phyloP scores from a whole-genome alignment of 164 flowering plant genomes.

The Sextonia rubra region DNA sequence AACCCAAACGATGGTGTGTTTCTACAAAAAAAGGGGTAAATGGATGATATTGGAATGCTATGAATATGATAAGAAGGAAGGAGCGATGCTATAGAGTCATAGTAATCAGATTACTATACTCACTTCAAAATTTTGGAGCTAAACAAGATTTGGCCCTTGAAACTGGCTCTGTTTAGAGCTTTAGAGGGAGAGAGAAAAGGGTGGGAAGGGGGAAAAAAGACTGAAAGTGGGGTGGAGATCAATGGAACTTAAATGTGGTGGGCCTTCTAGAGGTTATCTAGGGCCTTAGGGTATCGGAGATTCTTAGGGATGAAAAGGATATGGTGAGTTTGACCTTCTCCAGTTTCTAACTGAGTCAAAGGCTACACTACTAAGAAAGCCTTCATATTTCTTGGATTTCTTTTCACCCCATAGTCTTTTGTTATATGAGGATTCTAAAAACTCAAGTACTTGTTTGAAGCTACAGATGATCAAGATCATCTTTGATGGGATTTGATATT shows the following conservation, averaged over 20 bases:
- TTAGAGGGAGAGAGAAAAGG: neutral
- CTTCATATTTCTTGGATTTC: neutral
- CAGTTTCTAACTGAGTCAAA: neutral
- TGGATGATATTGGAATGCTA: too few relatives aligned
- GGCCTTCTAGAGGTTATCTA: neutral
- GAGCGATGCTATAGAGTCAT: too few relatives aligned
- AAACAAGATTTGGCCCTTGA: neutral
- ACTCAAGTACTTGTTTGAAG: neutral
- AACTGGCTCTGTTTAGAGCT: neutral
- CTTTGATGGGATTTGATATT: neutral
- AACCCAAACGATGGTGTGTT: neutral
- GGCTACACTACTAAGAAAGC: neutral
- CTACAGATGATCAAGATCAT: neutral
- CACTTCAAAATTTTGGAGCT: neutral
- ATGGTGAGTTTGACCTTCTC: neutral
- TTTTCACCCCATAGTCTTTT: neutral
- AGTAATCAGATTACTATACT: neutral
- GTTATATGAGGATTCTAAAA: neutral
- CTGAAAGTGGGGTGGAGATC: neutral
- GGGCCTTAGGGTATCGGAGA: neutral
- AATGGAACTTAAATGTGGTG: neutral
- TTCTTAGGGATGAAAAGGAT: neutral
- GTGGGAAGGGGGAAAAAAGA: neutral
- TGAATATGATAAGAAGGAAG: too few relatives aligned
- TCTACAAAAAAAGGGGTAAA: neutral